Evolutionary conservation across 2,329 filamentous ascomycete species (phyloP).

Genomic region (Aspergillus quadricinctus): DNA sequence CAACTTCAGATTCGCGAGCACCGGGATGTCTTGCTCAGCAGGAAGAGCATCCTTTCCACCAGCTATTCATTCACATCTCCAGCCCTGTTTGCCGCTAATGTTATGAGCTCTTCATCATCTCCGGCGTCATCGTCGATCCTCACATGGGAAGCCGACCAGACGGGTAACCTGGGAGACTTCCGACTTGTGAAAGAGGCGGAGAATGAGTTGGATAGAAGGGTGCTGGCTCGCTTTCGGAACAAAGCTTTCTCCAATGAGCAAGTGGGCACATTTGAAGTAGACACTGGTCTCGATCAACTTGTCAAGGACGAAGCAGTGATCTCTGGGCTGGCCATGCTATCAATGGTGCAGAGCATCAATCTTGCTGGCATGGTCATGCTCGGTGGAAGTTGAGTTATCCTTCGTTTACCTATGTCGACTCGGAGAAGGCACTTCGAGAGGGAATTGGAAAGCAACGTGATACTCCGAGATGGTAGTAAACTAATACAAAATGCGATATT

Average conservation of each 20-base stretch:
- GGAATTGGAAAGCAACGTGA: no score
- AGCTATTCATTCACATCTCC: slow-evolving; percentile 1
- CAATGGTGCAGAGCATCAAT: slow-evolving; percentile 7
- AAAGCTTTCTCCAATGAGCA: slow-evolving; percentile 1
- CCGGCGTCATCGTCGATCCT: neutral
- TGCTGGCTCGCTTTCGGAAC: slow-evolving; percentile 3
- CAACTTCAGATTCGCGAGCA: neutral
- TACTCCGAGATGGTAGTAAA: neutral
- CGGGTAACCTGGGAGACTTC: neutral
- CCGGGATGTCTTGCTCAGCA: neutral
- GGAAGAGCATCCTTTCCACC: neutral
- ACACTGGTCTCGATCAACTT: neutral
- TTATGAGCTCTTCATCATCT: no score
- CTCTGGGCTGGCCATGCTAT: slow-evolving; percentile 4
- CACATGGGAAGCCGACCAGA: slow-evolving; percentile 2
- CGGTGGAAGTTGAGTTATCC: neutral
- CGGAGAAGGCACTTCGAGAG: no score
- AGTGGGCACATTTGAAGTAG: slow-evolving; percentile 5
- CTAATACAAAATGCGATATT: neutral
- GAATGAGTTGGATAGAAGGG: neutral
- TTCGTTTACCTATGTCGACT: no score
- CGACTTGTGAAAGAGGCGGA: neutral
- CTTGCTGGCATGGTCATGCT: slow-evolving; percentile 3
- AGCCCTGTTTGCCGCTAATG: no score
- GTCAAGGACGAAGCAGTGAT: slow-evolving; percentile 5